Percentiles rank a stretch among this genome's conserved stretches.
phyloP scores from a whole-genome alignment of 169 alveolate species.

The Plasmodium vivax region DNA sequence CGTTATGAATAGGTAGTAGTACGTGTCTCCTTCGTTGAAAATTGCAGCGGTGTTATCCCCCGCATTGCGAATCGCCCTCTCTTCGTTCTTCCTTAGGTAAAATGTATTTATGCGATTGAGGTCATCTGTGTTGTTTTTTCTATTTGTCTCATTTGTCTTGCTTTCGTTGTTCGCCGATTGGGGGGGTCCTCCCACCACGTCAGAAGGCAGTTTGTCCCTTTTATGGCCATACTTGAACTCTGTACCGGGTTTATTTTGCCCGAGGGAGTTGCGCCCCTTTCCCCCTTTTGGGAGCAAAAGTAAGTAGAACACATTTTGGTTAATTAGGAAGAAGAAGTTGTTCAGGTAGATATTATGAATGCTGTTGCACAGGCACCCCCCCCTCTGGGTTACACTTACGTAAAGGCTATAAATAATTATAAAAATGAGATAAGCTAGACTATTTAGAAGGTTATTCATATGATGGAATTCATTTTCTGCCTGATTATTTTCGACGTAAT shows the following conservation, averaged over 20 bases:
- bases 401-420: slow-evolving; percentile 28
- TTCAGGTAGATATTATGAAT: slow-evolving; percentile 44
- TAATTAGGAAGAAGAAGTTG: slow-evolving; percentile 46
- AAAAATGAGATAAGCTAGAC: slow-evolving; percentile 32
- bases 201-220: background rate
- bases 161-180: slow-evolving; percentile 3
- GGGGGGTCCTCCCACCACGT: background rate
- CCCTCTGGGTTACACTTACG: slow-evolving; percentile 3
- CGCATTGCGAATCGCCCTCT: background rate
- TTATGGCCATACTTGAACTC: background rate
- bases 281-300: slow-evolving; percentile 9
- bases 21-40: slow-evolving; percentile 29
- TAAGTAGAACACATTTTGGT: slow-evolving; percentile 50
- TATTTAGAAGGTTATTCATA: slow-evolving; percentile 39
- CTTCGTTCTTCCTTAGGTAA: slow-evolving; percentile 10
- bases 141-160: background rate
- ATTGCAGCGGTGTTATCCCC: background rate
- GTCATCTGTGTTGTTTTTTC: background rate
- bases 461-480: slow-evolving; percentile 39
- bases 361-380: slow-evolving; percentile 39
- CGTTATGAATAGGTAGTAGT: slow-evolving; percentile 62
- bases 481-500: slow-evolving; percentile 41
- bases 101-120: slow-evolving; percentile 9
- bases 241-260: background rate
- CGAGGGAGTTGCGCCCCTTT: background rate